Evolutionary conservation across 805 yeast genomes (phyloP).

Genomic region (Komagataella phaffii): DNA sequence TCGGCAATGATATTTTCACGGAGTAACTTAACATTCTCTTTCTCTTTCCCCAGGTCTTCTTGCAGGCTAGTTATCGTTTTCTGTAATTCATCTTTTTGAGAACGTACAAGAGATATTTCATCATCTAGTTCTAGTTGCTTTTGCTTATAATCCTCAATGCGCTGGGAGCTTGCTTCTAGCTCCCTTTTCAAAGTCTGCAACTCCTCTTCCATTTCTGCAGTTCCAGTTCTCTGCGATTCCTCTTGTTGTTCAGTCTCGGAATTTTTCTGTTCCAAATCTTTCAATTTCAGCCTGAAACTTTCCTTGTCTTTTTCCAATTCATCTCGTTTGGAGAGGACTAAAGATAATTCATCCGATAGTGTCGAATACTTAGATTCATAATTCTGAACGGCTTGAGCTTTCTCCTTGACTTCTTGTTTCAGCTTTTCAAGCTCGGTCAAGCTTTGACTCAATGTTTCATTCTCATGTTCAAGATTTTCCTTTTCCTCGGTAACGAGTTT

Average conservation of each 20-base stretch:
- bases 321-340: neutral
- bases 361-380: neutral
- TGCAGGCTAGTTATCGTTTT: slow-evolving; percentile 8
- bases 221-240: neutral
- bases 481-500: slow-evolving; percentile 1
- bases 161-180: neutral
- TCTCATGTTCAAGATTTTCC: slow-evolving; percentile 1
- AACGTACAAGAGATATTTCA: neutral
- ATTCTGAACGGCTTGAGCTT: neutral
- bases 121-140: neutral
- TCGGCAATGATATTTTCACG: slow-evolving; percentile 8
- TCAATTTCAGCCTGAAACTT: neutral
- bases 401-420: slow-evolving; percentile 1
- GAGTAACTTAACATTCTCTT: slow-evolving; percentile 5
- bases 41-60: slow-evolving; percentile 9
- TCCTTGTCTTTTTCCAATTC: neutral
- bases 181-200: neutral
- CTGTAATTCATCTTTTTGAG: neutral
- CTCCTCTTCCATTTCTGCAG: neutral
- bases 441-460: neutral
- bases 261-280: neutral
- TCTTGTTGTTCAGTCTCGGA: neutral
- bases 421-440: neutral
- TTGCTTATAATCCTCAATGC: neutral
- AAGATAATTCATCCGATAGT: neutral